These are phyloP conservation scores for Botryotinia calthae DNA, from an alignment of 2,329 filamentous ascomycete genomes.

Conservation along the genomic window DNA sequence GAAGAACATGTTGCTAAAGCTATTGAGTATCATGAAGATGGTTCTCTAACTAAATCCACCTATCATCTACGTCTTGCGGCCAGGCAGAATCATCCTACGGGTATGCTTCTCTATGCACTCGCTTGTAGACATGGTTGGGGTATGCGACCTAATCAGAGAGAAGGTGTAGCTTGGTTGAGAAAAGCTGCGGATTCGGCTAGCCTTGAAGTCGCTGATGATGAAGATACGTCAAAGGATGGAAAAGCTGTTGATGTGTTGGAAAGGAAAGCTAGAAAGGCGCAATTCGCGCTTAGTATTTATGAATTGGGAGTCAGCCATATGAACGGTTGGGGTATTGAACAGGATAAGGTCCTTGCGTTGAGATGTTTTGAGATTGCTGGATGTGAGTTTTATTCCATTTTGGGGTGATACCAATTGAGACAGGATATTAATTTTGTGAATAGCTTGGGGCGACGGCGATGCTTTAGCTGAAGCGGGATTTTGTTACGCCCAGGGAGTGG, in stretches of 20 bases:
- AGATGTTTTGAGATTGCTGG: conserved; percentile 96
- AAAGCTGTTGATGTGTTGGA: conserved; percentile 65
- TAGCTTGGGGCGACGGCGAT: conserved; percentile 90
- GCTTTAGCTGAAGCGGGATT: conserved; percentile 92
- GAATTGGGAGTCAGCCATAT: conserved; percentile 95
- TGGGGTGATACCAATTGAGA: background rate
- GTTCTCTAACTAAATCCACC: conserved; percentile 86
- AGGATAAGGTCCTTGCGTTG: conserved; percentile 83
- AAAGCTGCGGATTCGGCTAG: conserved; percentile 85
- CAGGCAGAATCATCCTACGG: conserved; percentile 79
- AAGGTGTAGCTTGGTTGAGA: conserved; percentile 88
- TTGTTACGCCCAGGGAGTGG: conserved; percentile 90
- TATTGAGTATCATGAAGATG: conserved; percentile 84
- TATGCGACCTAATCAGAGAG: conserved; percentile 85
- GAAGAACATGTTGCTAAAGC: conserved; percentile 90
- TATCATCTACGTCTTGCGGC: conserved; percentile 93
- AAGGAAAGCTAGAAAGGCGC: conserved; percentile 80
- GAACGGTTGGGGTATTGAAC: conserved; percentile 96
- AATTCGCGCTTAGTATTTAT: conserved; percentile 94
- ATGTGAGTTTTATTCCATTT: conserved; percentile 51
- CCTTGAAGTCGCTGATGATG: conserved; percentile 79
- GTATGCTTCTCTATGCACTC: conserved; percentile 92
- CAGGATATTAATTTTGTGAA: background rate
- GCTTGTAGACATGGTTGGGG: conserved; percentile 97
- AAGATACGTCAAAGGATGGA: conserved; percentile 61